Evolutionary conservation across 1,139 yeast species (phyloP).

Genomic region (Yamadazyma friedrichii): DNA sequence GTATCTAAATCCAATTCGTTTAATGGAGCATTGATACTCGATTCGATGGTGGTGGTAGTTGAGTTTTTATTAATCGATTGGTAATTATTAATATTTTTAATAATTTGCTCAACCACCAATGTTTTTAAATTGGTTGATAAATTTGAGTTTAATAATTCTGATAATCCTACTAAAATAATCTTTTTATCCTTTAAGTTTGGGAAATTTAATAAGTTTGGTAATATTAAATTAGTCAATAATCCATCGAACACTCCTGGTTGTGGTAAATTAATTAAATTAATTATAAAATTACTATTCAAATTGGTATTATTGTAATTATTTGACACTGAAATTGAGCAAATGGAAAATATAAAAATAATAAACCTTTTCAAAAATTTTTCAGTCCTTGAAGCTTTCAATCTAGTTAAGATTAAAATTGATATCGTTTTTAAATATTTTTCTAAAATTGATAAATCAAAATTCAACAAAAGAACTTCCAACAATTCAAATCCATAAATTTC

Average conservation of each 20-base stretch:
- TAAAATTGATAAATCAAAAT: slow-evolving; percentile 51
- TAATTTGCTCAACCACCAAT: slow-evolving; percentile 52
- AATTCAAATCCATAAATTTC: slow-evolving; percentile 85
- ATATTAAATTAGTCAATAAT: slow-evolving; percentile 59
- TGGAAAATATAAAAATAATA: slow-evolving; percentile 61
- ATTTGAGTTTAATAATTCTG: slow-evolving; percentile 44
- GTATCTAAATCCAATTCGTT: slow-evolving; percentile 64
- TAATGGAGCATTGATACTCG: slow-evolving; percentile 17
- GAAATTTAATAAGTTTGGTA: slow-evolving; percentile 65
- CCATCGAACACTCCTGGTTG: slow-evolving; percentile 67
- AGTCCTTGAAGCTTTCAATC: slow-evolving; percentile 78
- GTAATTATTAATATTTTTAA: slow-evolving; percentile 43
- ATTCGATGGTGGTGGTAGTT: slow-evolving; percentile 1
- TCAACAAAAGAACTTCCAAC: slow-evolving; percentile 63
- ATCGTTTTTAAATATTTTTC: slow-evolving; percentile 66
- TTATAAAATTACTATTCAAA: slow-evolving; percentile 50
- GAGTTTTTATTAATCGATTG: slow-evolving; percentile 30
- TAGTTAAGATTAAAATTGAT: slow-evolving; percentile 71
- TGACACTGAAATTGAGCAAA: slow-evolving; percentile 35
- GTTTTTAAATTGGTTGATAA: slow-evolving; percentile 39
- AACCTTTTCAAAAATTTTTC: slow-evolving; percentile 78
- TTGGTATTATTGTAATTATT: slow-evolving; percentile 12
- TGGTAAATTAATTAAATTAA: slow-evolving; percentile 58
- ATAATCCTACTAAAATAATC: slow-evolving; percentile 70
- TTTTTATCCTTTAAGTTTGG: slow-evolving; percentile 74